These are phyloP conservation scores for Didymella segeticola DNA, from an alignment of 2,329 filamentous ascomycete species.

Conservation along the genomic window DNA sequence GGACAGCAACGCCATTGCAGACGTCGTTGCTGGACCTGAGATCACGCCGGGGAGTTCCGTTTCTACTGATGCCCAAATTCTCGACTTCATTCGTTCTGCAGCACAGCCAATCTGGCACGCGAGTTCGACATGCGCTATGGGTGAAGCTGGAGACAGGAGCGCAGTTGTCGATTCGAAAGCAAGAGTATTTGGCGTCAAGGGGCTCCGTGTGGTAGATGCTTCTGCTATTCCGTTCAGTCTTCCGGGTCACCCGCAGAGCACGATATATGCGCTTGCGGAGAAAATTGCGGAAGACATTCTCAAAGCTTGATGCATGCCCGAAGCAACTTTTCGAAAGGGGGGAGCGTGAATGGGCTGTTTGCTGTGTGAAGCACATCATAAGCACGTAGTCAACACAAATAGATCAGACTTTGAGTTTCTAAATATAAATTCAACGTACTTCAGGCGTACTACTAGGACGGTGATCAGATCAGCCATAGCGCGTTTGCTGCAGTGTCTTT, in stretches of 20 bases:
- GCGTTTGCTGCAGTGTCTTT: too few species aligned
- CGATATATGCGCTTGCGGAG: conserved; percentile 10
- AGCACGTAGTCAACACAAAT: too few species aligned
- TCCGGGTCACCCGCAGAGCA: conserved; percentile 43
- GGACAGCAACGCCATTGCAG: conserved; percentile 23
- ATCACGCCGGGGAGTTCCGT: conserved; percentile 35
- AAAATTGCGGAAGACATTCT: conserved; percentile 24
- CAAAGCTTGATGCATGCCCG: not conserved
- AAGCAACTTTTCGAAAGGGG: too few species aligned
- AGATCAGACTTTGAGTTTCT: too few species aligned
- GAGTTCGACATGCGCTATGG: conserved; percentile 36
- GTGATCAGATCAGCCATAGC: too few species aligned
- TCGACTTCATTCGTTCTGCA: conserved; percentile 41
- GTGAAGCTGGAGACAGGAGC: conserved; percentile 29
- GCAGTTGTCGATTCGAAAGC: conserved; percentile 46
- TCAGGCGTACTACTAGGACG: too few species aligned
- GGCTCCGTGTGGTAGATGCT: conserved; percentile 46
- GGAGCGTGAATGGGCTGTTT: too few species aligned
- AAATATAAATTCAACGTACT: too few species aligned
- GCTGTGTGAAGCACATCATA: too few species aligned
- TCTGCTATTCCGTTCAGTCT: conserved; percentile 41
- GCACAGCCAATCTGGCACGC: conserved; percentile 29
- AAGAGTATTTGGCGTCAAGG: conserved; percentile 44
- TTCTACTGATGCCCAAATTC: conserved; percentile 31
- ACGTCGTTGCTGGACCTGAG: conserved; percentile 34